These are phyloP conservation scores for Heracleum sosnowskyi DNA, from an alignment of 129 eudicot species.

Conservation along the genomic window DNA sequence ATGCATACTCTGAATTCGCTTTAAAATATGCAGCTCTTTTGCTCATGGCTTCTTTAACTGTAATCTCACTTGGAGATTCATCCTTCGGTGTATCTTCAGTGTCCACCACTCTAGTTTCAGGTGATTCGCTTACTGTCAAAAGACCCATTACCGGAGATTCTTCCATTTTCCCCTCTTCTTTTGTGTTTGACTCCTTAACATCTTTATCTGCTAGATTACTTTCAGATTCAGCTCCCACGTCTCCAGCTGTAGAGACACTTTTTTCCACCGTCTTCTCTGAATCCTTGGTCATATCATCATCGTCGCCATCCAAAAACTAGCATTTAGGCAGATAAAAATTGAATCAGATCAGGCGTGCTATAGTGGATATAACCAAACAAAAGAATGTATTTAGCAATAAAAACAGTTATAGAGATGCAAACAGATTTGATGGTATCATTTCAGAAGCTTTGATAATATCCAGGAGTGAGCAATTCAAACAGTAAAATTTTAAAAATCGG, in stretches of 20 bases:
- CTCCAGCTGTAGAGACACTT: conserved; percentile 18
- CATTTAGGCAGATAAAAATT: conserved; percentile 10
- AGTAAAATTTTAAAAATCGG: background rate
- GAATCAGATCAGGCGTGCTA: background rate
- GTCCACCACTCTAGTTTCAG: conserved; percentile 34
- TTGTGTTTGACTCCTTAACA: conserved; percentile 22
- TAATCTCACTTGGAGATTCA: conserved; percentile 41
- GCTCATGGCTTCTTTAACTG: conserved; percentile 55
- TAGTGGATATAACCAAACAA: background rate
- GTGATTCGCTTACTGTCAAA: conserved; percentile 28
- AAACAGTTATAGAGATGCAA: background rate
- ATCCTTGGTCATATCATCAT: conserved; percentile 32
- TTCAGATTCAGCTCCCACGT: conserved; percentile 26
- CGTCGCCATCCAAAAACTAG: conserved; percentile 39
- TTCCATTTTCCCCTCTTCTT: conserved; percentile 43
- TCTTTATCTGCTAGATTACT: conserved; percentile 22
- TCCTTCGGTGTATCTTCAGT: conserved; percentile 20
- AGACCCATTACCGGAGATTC: conserved; percentile 87
- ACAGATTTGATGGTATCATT: background rate
- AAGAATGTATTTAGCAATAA: background rate
- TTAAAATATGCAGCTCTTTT: conserved; percentile 59
- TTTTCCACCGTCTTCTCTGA: conserved; percentile 25
- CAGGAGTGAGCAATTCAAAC: too few relatives aligned
- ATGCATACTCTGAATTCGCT: conserved; percentile 69
- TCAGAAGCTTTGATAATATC: background rate